phyloP scores from a whole-genome alignment of 2,329 filamentous ascomycete species.

The Thielaviopsis punctulata region DNA sequence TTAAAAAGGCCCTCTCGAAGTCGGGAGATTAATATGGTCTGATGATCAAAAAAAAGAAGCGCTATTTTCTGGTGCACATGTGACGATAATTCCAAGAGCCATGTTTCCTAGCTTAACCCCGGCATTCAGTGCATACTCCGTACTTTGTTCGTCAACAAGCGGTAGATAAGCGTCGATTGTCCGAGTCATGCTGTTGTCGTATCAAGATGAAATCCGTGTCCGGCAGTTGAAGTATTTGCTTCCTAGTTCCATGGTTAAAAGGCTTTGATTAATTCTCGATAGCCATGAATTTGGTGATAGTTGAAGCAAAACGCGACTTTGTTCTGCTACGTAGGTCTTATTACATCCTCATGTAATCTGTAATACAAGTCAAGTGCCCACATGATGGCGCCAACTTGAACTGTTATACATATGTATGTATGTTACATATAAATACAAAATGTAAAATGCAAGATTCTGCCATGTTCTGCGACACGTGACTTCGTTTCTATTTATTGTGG shows the following conservation, averaged over 20 bases:
- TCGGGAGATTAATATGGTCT: neutral
- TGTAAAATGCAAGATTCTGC: too few relatives aligned
- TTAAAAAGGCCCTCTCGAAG: neutral
- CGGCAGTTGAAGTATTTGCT: neutral
- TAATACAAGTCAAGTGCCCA: too few relatives aligned
- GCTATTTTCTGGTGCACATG: neutral
- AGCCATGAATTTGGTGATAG: neutral
- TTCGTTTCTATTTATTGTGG: constrained; percentile 1
- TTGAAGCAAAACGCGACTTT: neutral
- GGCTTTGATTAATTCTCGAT: neutral
- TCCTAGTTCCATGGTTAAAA: neutral
- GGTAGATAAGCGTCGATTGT: too few relatives aligned
- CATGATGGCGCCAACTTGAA: neutral
- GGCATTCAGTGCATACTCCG: too few relatives aligned
- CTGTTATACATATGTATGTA: neutral
- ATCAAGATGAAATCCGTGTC: neutral
- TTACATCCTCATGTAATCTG: too few relatives aligned
- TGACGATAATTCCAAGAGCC: neutral
- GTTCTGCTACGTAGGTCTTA: neutral
- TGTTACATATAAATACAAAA: neutral
- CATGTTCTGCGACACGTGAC: constrained; percentile 6
- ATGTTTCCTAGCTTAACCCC: too few relatives aligned
- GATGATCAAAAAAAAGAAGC: neutral
- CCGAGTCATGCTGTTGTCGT: neutral
- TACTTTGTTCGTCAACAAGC: too few relatives aligned